Evolutionary conservation across 345 rosid genomes (phyloP), one percentile per base, ranked within the genome.

Genomic region (Mangifera indica): DNA sequence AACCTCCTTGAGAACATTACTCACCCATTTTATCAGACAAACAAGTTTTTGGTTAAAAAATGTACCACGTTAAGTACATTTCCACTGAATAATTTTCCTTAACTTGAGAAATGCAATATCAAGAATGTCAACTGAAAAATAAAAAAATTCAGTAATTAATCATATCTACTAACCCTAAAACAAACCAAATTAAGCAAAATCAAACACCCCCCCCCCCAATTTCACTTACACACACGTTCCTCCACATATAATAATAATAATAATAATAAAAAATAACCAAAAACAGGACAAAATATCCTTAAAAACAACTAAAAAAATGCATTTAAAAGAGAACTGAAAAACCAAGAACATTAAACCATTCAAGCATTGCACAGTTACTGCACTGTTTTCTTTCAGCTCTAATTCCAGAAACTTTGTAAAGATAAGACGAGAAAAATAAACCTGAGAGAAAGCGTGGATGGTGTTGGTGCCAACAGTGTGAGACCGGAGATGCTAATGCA

Each of bases 401-500:
- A n/a, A 18, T 62, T 9, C 25, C 40, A 37, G 11, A 14, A 40
- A 20, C 32, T 22, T 29, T 15, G 54, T 51, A 25, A 29, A 65
- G 15, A 21, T 12, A 17, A 29, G 1, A 29, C 32, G 3, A 56
- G 7, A 22, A 26, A 25, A 12, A 54, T n/a, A 22, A 70, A 84
- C 88, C 87, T 42, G 85, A 52, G 61, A 72, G 76, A 64, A 73
- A 62, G 55, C 80, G 80, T 20, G 80, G 79, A 25, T 71, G 42
- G 42, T 54, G 75, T 4, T 51, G 75, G 37, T 65, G 62, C 45
- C 56, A 61, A 54, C 52, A 68, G 69, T 75, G 77, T 14, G 85
- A 81, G 55, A 78, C 72, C 18, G 86, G 86, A 60, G 89, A 78
- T 46, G 80, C 75, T 18, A 73, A 72, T 67, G 87, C 78, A 67